These are phyloP conservation scores for Scytalidium lignicola DNA, from an alignment of 2,329 filamentous ascomycete genomes.

Conservation along the genomic window DNA sequence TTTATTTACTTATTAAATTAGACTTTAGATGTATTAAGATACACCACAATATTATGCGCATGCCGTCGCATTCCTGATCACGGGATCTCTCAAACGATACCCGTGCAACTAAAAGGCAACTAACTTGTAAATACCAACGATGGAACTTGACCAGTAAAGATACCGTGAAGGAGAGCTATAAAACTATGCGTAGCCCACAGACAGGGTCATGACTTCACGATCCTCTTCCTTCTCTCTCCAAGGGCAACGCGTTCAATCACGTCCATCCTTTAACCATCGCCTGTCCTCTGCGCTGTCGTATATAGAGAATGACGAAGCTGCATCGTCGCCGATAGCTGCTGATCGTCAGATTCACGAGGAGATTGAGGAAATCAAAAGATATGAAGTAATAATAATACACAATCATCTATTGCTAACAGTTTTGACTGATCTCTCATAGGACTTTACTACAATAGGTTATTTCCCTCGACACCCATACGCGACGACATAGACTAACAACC, in stretches of 20 bases:
- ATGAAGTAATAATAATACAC: conserved; percentile 57
- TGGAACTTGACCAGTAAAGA: neutral
- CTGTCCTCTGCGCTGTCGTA: conserved; percentile 63
- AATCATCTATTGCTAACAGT: neutral
- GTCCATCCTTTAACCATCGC: conserved; percentile 33
- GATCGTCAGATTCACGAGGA: conserved; percentile 82
- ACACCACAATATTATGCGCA: too few relatives aligned
- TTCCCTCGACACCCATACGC: conserved; percentile 1
- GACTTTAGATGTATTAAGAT: too few relatives aligned
- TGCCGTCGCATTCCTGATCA: too few relatives aligned
- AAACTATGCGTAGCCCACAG: neutral
- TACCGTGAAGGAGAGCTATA: neutral
- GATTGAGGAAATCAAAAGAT: conserved; percentile 95
- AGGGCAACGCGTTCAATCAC: conserved; percentile 18
- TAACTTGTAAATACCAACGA: too few relatives aligned
- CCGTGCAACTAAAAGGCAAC: too few relatives aligned
- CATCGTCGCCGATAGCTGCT: conserved; percentile 43
- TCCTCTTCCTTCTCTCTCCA: conserved; percentile 25
- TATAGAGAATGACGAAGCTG: conserved; percentile 56
- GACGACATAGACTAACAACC: conserved; percentile 28
- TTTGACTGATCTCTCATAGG: conserved; percentile 37
- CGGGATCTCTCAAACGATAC: too few relatives aligned
- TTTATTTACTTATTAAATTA: too few relatives aligned
- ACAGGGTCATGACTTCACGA: conserved; percentile 29
- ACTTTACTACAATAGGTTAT: conserved; percentile 88